Conservation (phyloP, 495 filamentous ascomycete species). For the Xylaria curta region DNA sequence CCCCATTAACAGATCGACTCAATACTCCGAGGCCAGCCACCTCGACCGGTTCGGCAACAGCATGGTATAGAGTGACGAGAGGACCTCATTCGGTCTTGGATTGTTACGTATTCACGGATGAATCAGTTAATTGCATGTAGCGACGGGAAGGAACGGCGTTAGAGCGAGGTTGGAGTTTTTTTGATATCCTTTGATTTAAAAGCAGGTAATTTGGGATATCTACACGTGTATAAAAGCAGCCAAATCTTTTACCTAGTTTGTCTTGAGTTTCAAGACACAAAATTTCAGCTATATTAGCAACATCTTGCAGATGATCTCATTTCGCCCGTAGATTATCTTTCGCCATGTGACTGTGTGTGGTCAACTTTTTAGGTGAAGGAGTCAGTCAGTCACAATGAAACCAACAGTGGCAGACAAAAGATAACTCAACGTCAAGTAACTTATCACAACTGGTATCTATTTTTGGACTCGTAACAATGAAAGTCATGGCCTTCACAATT, state of each 20-base stretch:
- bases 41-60: constrained; percentile 37
- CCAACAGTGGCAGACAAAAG: not conserved
- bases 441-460: not conserved
- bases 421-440: not conserved
- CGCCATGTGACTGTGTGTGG: not conserved
- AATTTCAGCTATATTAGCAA: constrained; percentile 3
- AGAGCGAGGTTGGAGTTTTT: constrained; percentile 23
- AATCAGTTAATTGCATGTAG: constrained; percentile 8
- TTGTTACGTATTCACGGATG: not conserved
- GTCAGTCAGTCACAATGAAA: not conserved
- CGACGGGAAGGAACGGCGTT: constrained; percentile 31
- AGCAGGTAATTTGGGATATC: constrained; percentile 28
- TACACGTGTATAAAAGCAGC: constrained; percentile 20
- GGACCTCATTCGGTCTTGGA: not conserved
- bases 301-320: not conserved
- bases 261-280: constrained; percentile 12
- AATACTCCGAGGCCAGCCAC: constrained; percentile 56
- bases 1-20: constrained; percentile 44
- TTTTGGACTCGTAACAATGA: not conserved
- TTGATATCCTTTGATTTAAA: constrained; percentile 30
- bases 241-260: not conserved
- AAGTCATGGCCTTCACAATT: not conserved
- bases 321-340: not conserved
- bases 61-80: constrained; percentile 21
- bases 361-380: not conserved